A percentile compares a stretch with the other conserved stretches of the same genome.
phyloP scores from a whole-genome alignment of 331 rosid genomes.

The Dryas integrifolia region DNA sequence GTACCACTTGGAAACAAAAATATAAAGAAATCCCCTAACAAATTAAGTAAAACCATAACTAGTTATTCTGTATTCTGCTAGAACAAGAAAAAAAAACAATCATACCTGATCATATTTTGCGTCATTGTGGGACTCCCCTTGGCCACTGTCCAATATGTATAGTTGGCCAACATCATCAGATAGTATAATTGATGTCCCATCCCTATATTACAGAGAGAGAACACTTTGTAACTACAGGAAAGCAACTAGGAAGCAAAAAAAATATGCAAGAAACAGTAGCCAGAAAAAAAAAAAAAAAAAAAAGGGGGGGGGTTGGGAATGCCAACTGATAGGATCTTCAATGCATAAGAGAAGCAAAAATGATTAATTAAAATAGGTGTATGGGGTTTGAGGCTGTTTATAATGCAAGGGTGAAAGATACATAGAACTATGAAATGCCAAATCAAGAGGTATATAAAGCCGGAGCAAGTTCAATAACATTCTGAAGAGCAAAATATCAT shows the following conservation, averaged over 20 bases:
- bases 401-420: neutral
- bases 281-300: neutral
- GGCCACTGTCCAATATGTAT: conserved; percentile 86
- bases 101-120: conserved; percentile 95
- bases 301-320: too few relatives aligned
- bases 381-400: neutral
- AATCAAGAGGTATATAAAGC: neutral
- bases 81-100: neutral
- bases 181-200: conserved; percentile 93
- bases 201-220: conserved; percentile 46
- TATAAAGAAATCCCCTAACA: conserved; percentile 14
- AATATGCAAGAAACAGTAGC: neutral
- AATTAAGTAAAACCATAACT: neutral
- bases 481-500: neutral
- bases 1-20: conserved; percentile 15
- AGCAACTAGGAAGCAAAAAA: conserved; percentile 3
- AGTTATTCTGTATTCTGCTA: neutral
- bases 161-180: conserved; percentile 98
- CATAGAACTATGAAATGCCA: neutral
- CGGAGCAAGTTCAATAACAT: neutral
- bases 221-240: conserved; percentile 9
- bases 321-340: neutral
- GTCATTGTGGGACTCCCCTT: conserved; percentile 93
- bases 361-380: neutral
- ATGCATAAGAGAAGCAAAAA: conserved; percentile 6